Evolutionary conservation across 495 filamentous ascomycete species (phyloP).

Genomic region (Penicillium diatomitis): DNA sequence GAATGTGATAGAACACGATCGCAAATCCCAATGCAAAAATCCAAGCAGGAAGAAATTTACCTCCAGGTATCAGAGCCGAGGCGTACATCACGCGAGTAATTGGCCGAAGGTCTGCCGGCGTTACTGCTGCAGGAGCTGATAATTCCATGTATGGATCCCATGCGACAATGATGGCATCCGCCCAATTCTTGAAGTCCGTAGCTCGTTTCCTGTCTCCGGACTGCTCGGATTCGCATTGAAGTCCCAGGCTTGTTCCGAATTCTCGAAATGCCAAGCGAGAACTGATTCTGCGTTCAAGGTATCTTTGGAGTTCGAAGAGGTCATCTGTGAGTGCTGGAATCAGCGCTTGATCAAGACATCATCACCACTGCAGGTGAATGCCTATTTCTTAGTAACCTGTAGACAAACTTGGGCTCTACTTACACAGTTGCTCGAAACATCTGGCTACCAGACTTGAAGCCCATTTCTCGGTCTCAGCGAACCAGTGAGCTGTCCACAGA

Average conservation of each 20-base stretch:
- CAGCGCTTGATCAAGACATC: too few species aligned
- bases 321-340: constrained; percentile 17
- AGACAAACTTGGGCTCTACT: neutral
- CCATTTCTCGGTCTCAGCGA: constrained; percentile 43
- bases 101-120: constrained; percentile 43
- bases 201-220: constrained; percentile 31
- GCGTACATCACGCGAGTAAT: constrained; percentile 62
- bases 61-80: constrained; percentile 51
- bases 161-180: constrained; percentile 37
- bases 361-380: too few species aligned
- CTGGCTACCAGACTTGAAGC: constrained; percentile 31
- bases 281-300: constrained; percentile 30
- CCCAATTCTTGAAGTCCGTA: constrained; percentile 28
- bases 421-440: constrained; percentile 41
- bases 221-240: constrained; percentile 39
- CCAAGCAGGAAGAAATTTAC: constrained; percentile 29
- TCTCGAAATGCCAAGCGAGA: constrained; percentile 54
- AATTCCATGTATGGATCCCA: constrained; percentile 45
- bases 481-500: constrained; percentile 55
- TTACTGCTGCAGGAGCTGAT: constrained; percentile 17
- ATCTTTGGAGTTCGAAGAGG: constrained; percentile 32
- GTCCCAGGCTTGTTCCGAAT: constrained; percentile 50
- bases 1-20: neutral
- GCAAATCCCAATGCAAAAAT: neutral
- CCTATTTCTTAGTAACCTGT: too few species aligned